A percentile compares a stretch with the other conserved stretches of the same genome.
phyloP scores from a whole-genome alignment of 2,329 filamentous ascomycete species.

The Aspergillus luchuensis region DNA sequence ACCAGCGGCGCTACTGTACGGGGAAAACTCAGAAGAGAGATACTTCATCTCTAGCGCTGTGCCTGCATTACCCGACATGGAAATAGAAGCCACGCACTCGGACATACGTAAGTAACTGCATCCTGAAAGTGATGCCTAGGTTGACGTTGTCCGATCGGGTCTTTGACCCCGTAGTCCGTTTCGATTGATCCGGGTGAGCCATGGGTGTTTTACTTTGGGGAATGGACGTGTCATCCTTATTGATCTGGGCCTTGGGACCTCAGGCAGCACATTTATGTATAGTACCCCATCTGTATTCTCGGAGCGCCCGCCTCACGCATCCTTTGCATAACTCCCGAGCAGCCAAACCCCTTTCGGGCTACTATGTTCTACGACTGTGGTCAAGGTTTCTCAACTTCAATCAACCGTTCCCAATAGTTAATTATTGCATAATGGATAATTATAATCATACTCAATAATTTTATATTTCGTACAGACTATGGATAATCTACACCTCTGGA shows the following conservation, averaged over 20 bases:
- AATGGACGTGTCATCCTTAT: conserved; percentile 1
- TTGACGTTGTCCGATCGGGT: not conserved
- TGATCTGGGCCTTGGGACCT: not conserved
- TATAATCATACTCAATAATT: too few relatives aligned
- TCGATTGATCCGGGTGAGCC: not conserved
- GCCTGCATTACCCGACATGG: not conserved
- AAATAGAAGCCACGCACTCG: not conserved
- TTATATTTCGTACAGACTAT: too few relatives aligned
- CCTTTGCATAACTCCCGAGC: not conserved
- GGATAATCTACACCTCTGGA: too few relatives aligned
- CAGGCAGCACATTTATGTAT: too few relatives aligned
- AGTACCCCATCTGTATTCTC: too few relatives aligned
- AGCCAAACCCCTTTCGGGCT: not conserved
- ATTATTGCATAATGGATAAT: too few relatives aligned
- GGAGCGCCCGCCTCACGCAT: too few relatives aligned
- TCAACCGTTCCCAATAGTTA: too few relatives aligned
- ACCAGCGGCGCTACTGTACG: not conserved
- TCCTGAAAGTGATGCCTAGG: not conserved
- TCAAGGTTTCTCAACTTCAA: too few relatives aligned
- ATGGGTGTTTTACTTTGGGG: conserved; percentile 1
- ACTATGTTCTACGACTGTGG: too few relatives aligned
- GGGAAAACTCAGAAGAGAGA: not conserved
- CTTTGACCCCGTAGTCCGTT: not conserved
- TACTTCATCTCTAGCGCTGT: not conserved
- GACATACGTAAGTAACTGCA: not conserved